These are phyloP conservation scores for Artemisia tridentata DNA, from an alignment of 129 eudicot species.

Conservation along the genomic window DNA sequence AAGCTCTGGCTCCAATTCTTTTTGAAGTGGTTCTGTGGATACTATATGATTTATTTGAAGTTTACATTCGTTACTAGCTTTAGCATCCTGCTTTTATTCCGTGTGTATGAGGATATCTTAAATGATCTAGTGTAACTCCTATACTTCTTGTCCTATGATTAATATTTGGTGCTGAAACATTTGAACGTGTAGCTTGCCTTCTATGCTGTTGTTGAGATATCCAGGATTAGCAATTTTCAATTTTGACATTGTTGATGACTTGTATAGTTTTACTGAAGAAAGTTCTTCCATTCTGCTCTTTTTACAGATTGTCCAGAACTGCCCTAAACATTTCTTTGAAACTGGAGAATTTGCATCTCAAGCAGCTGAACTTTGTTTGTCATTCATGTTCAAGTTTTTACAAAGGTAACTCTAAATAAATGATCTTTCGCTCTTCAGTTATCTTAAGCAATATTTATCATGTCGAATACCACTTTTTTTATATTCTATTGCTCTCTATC, in stretches of 20 bases:
- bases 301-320: constrained; percentile 76
- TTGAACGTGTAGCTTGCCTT: constrained; percentile 3
- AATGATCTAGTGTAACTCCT: neutral
- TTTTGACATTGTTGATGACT: neutral
- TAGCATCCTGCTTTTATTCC: neutral
- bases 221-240: neutral
- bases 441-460: too few species aligned
- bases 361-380: constrained; percentile 69
- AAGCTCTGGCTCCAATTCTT: neutral
- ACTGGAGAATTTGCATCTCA: constrained; percentile 50
- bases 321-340: constrained; percentile 74
- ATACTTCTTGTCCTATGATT: neutral
- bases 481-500: too few species aligned
- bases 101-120: neutral
- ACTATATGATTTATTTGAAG: neutral
- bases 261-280: constrained; percentile 2
- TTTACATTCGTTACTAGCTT: constrained; percentile 2
- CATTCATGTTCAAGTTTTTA: constrained; percentile 59
- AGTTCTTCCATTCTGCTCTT: constrained; percentile 29
- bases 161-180: neutral
- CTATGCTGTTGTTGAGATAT: neutral
- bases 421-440: too few species aligned
- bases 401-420: too few species aligned
- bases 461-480: too few species aligned
- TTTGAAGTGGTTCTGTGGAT: neutral